Conservation (phyloP, 1,284 basidiomycete genomes). For the Entoloma clypeatum region DNA sequence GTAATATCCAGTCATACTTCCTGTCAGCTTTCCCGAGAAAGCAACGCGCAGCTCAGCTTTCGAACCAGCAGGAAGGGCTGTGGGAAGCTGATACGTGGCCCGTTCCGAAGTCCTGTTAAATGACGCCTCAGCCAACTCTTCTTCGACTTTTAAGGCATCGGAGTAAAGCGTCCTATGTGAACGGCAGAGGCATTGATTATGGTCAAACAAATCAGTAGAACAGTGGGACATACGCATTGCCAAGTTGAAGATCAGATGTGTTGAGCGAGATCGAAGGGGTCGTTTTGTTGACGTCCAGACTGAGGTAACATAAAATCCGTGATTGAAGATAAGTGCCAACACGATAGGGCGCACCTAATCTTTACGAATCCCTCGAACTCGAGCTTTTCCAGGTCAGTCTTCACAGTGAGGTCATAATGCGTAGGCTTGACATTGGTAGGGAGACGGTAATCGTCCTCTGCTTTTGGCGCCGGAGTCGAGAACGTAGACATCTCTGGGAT, state of each 20-base stretch:
- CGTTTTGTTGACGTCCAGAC: conserved; percentile 67
- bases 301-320: conserved; percentile 27
- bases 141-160: conserved; percentile 51
- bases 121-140: conserved; percentile 44
- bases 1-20: conserved; percentile 75
- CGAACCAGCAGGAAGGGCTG: conserved; percentile 56
- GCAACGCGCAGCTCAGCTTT: conserved; percentile 60
- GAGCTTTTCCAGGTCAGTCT: conserved; percentile 76
- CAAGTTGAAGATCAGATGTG: conserved; percentile 66
- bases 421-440: conserved; percentile 71
- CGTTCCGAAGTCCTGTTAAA: conserved; percentile 66
- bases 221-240: conserved; percentile 44
- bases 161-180: conserved; percentile 49
- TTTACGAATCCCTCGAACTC: conserved; percentile 78
- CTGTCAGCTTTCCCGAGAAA: conserved; percentile 63
- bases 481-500: conserved; percentile 16
- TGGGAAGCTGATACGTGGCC: conserved; percentile 54
- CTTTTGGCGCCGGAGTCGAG: conserved; percentile 11
- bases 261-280: conserved; percentile 73
- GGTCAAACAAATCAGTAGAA: not conserved
- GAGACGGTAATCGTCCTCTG: conserved; percentile 59
- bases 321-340: conserved; percentile 1
- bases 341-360: conserved; percentile 49
- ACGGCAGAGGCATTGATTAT: not conserved
- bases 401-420: conserved; percentile 84